Evolutionary conservation across 1,284 basidiomycete species (phyloP).

Genomic region (Tylopilus orsonianus): DNA sequence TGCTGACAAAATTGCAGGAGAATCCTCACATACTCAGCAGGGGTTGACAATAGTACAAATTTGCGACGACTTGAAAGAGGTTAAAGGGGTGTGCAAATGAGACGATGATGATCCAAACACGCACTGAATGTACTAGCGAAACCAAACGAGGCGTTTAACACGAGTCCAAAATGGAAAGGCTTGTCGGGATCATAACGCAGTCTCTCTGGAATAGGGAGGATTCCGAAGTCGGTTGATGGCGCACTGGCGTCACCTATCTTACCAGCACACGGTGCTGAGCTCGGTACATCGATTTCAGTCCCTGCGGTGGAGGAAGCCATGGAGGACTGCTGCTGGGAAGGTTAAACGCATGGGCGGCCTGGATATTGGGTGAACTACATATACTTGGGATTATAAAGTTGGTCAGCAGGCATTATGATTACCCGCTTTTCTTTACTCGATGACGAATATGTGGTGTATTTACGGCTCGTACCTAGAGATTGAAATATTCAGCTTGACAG

Average conservation of each 20-base stretch:
- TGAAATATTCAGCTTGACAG: too few relatives aligned
- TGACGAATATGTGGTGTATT: neutral
- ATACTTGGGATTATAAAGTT: neutral
- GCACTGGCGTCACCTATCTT: neutral
- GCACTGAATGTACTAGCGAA: constrained; percentile 55
- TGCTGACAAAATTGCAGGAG: neutral
- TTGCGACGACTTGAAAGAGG: constrained; percentile 47
- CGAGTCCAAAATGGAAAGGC: constrained; percentile 59
- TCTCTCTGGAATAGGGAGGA: constrained; percentile 64
- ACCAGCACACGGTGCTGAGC: neutral
- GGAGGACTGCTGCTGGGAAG: neutral
- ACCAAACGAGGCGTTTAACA: constrained; percentile 65
- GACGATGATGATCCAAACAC: constrained; percentile 40
- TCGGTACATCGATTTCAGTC: neutral
- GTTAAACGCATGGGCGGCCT: constrained; percentile 12
- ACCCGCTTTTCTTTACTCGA: neutral
- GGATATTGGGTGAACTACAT: neutral
- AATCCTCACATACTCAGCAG: constrained; percentile 50
- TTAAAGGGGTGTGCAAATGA: too few relatives aligned
- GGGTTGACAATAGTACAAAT: constrained; percentile 75
- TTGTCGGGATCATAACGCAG: constrained; percentile 59
- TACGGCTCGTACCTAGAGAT: neutral
- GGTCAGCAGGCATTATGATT: neutral
- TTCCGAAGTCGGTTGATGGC: constrained; percentile 48
- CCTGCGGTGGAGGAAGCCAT: constrained; percentile 18